phyloP scores from a whole-genome alignment of 768 basidiomycete genomes.

The Suillus sp. region DNA sequence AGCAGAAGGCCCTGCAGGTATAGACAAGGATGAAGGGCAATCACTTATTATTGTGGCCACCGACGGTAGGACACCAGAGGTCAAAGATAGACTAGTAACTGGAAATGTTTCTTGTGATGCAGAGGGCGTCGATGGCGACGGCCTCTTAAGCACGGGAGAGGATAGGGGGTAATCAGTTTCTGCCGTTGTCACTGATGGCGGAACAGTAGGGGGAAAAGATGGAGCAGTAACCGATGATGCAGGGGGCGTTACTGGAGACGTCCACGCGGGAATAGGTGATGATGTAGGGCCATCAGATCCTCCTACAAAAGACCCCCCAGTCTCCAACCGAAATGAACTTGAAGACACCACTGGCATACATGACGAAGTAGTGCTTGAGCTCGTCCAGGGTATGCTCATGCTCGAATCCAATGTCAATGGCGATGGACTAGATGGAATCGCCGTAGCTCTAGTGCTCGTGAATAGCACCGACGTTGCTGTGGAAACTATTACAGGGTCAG shows the following conservation, averaged over 20 bases:
- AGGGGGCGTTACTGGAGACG: neutral
- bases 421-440: neutral
- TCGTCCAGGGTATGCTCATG: neutral
- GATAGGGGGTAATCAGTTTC: neutral
- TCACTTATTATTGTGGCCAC: neutral
- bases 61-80: neutral
- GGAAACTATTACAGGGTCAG: neutral
- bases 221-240: neutral
- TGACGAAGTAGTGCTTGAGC: neutral
- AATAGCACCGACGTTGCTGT: neutral
- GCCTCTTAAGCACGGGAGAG: neutral
- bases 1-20: neutral
- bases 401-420: neutral
- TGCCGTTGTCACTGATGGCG: neutral
- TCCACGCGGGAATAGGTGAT: too few species aligned
- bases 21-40: neutral
- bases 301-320: neutral
- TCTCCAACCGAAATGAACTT: neutral
- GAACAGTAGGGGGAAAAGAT: neutral
- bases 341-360: neutral
- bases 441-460: neutral
- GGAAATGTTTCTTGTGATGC: neutral
- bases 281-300: neutral
- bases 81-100: neutral
- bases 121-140: neutral